Base-by-base conservation (phyloP, 495 filamentous ascomycete genomes). In the Aspergillus diversus region DNA sequence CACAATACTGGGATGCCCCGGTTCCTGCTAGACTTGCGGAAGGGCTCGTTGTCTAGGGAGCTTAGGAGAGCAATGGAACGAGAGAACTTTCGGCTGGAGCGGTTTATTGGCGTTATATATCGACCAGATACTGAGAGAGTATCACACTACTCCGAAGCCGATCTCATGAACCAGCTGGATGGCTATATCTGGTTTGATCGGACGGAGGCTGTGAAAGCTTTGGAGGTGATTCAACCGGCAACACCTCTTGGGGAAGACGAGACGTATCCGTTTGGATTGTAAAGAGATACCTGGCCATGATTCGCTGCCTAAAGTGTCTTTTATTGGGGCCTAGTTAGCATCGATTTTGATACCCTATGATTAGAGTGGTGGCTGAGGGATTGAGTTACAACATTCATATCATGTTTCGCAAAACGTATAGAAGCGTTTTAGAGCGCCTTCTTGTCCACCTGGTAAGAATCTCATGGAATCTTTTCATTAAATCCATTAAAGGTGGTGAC, bases 71-170 rank as follows among this genome's bases (percentile, higher is more conserved):
- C 74, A 9, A 63, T 87, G 51, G 73, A 70, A 33, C 52, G 52
- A 13, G 78, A 79, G 63, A 64, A 70, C 54, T 71, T 69, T 33
- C 66, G 80, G 16, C 69, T 84, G 7, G 74, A 87, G 72, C 66
- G 85, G 7, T 86, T 85, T 57, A 87, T 87, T 37, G 85, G 85
- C 1, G 84, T 87, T 11, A 84, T 87, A n/a, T 87, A 87, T 66
- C 71, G 78, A 5, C 85, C 84, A 7, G 76, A 80, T 13, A 84
- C 84, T 0, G 85, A 87, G 67, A 70, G 75, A 9, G 57, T 78
- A 53, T 84, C 81, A 31, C 84, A 86, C 66, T 87, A 87, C 67
- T 84, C 81, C 31, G 70, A 76, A 43, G 80, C 84, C 0, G 73
- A 80, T 33, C 64, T 87, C 53, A 80, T 83, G 39, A 73, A 84